These are phyloP conservation scores for Aethionema arabicum DNA, from an alignment of 345 rosid genomes.

Conservation along the genomic window DNA sequence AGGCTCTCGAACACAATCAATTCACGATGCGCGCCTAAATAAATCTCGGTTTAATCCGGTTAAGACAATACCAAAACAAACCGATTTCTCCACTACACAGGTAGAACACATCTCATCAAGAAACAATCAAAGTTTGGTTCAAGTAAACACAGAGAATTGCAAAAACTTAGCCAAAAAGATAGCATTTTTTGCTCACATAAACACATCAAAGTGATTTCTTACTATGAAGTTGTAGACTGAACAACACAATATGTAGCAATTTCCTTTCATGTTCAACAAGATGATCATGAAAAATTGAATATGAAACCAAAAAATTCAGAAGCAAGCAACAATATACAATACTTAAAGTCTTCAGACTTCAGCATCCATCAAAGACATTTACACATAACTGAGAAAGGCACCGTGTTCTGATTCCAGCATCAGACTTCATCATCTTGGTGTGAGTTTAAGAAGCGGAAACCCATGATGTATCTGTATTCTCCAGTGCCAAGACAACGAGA, in stretches of 20 bases:
- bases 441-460: constrained; percentile 58
- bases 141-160: too few relatives aligned
- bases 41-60: neutral
- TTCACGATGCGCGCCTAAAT: constrained; percentile 19
- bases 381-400: constrained; percentile 10
- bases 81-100: too few relatives aligned
- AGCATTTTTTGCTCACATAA: too few relatives aligned
- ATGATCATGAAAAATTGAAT: constrained; percentile 2
- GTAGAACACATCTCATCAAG: too few relatives aligned
- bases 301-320: neutral
- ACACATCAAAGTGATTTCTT: neutral
- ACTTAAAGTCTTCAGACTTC: neutral
- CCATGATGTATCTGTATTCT: constrained; percentile 60
- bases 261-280: neutral
- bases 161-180: neutral
- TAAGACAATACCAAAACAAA: neutral
- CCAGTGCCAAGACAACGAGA: constrained; percentile 77
- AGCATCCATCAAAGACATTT: constrained; percentile 6
- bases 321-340: constrained; percentile 5
- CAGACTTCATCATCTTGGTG: constrained; percentile 16
- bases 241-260: neutral
- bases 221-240: neutral
- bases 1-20: neutral
- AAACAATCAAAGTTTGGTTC: too few relatives aligned
- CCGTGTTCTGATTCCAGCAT: neutral